These are phyloP conservation scores for Xerocomellus dryophilus DNA, from an alignment of 768 basidiomycete species.

Conservation along the genomic window DNA sequence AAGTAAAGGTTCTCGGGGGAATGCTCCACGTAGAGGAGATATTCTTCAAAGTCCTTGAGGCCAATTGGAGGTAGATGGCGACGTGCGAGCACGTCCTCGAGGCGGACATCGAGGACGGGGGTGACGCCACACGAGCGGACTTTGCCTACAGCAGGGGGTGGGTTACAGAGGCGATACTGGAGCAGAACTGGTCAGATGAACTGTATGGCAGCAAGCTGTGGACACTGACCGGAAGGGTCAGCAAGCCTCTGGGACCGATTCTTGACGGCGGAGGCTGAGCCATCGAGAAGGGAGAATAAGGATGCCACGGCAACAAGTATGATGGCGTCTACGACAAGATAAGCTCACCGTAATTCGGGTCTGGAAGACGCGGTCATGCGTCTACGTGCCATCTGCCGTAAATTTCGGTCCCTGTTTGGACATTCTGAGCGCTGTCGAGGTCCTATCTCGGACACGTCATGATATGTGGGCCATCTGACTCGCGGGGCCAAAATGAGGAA, in stretches of 20 bases:
- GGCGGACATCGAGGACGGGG: constrained; percentile 60
- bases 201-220: fast-evolving
- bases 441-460: constrained; percentile 13
- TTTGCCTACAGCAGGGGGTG: constrained; percentile 64
- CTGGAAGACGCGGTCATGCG: background rate
- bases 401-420: constrained; percentile 4
- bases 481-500: background rate
- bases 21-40: constrained; percentile 75
- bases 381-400: constrained; percentile 9
- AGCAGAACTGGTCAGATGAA: background rate
- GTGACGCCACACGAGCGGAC: constrained; percentile 68
- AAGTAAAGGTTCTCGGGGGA: constrained; percentile 82
- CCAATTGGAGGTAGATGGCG: constrained; percentile 79
- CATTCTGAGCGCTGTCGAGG: constrained; percentile 9
- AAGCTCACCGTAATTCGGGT: constrained; percentile 10
- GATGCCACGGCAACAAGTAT: background rate
- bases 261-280: constrained; percentile 29
- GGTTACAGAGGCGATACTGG: constrained; percentile 57
- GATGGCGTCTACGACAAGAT: background rate
- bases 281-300: constrained; percentile 11
- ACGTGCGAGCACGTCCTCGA: constrained; percentile 73
- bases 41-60: constrained; percentile 76
- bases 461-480: constrained; percentile 6
- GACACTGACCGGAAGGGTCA: constrained; percentile 39
- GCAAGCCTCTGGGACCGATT: constrained; percentile 35